Conservation (phyloP, 345 rosid genomes). For the Eucalyptus lansdowneana region DNA sequence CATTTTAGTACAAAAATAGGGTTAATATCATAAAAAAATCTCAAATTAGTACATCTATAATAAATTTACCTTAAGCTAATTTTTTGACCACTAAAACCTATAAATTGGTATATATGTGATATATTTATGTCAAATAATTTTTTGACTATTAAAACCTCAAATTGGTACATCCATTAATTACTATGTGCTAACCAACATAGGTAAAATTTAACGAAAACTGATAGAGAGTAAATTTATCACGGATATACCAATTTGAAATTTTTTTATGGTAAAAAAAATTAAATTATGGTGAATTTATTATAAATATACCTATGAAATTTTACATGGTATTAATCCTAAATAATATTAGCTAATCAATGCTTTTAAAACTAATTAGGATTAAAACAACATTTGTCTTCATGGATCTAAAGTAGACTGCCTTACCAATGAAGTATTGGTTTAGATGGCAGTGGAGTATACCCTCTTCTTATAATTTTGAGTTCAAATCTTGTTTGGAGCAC, state of each 20-base stretch:
- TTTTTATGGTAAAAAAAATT: no score
- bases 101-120: no score
- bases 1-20: not conserved
- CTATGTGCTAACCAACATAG: accelerated
- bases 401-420: not conserved
- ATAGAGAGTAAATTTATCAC: no score
- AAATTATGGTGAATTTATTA: accelerated
- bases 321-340: no score
- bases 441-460: not conserved
- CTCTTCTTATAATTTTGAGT: not conserved
- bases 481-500: not conserved
- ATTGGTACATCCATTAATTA: no score
- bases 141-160: accelerated
- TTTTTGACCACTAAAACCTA: no score
- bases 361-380: not conserved
- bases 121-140: no score
- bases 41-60: no score
- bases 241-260: accelerated
- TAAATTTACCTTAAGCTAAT: no score
- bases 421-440: not conserved
- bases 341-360: not conserved
- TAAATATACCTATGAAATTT: no score
- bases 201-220: accelerated
- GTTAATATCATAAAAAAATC: no score
- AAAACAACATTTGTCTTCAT: not conserved